Percentiles rank a stretch among this genome's conserved stretches.
Conservation (phyloP, 2,329 filamentous ascomycete species). For the Berkeleyomyces rouxiae region DNA sequence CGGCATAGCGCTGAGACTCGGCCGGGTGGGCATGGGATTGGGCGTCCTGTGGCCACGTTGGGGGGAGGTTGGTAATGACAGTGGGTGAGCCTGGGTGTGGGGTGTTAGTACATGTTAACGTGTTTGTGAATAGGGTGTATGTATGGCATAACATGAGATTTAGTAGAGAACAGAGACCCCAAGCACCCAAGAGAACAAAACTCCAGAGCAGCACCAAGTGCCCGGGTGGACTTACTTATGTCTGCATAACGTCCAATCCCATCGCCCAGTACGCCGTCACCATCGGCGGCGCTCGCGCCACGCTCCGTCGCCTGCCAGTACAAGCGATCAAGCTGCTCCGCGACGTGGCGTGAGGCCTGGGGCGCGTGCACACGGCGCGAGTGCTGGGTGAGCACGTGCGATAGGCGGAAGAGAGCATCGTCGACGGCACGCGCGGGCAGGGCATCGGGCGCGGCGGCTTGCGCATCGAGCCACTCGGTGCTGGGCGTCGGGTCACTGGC, state of each 20-base stretch:
- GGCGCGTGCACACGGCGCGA: constrained; percentile 48
- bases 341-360: constrained; percentile 52
- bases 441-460: constrained; percentile 22
- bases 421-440: constrained; percentile 35
- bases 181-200: too few relatives aligned
- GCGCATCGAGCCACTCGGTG: constrained; percentile 28
- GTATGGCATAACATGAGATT: too few relatives aligned
- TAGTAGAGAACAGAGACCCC: too few relatives aligned
- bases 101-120: not conserved
- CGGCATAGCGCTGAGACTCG: constrained; percentile 3
- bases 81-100: not conserved
- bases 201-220: not conserved
- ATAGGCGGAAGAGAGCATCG: constrained; percentile 40
- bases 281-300: constrained; percentile 21
- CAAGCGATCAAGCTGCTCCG: constrained; percentile 53
- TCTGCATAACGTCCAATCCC: constrained; percentile 27
- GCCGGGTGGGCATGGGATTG: not conserved
- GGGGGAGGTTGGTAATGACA: not conserved
- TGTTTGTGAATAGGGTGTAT: not conserved
- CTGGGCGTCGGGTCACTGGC: constrained; percentile 42
- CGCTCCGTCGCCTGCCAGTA: constrained; percentile 37
- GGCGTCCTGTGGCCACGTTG: not conserved
- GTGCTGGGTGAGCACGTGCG: constrained; percentile 47
- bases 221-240: constrained; percentile 22
- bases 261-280: constrained; percentile 22